Percentiles rank a stretch among this genome's conserved stretches.
Evolutionary conservation across 2,329 filamentous ascomycete genomes (phyloP).

Genomic region (Fonsecaea pedrosoi): DNA sequence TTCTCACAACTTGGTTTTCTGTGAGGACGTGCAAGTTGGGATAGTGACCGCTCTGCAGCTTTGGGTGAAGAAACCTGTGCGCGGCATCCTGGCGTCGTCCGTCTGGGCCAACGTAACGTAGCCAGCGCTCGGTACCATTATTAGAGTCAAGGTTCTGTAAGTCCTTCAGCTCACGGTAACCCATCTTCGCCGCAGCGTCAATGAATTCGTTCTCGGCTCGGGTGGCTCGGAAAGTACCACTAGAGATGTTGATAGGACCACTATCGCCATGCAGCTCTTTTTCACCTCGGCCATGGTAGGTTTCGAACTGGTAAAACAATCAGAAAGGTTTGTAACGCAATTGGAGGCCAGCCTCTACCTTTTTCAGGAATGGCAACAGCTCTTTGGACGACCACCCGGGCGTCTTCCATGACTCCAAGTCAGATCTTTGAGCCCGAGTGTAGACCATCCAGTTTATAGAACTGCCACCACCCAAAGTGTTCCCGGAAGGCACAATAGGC

Average conservation of each 20-base stretch:
- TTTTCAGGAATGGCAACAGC: conserved; percentile 60
- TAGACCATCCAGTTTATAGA: conserved; percentile 66
- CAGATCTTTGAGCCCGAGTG: conserved; percentile 46
- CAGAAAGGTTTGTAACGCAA: neutral
- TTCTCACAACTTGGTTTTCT: conserved; percentile 62
- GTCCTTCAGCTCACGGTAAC: conserved; percentile 61
- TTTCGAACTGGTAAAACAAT: conserved; percentile 53
- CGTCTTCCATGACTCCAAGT: conserved; percentile 59
- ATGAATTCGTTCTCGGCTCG: conserved; percentile 58
- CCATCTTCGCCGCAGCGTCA: conserved; percentile 55
- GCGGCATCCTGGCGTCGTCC: conserved; percentile 66
- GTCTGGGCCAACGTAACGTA: conserved; percentile 58
- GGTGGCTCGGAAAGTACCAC: conserved; percentile 55
- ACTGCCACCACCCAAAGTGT: conserved; percentile 68
- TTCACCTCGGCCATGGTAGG: conserved; percentile 58
- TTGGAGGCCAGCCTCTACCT: conserved; percentile 44
- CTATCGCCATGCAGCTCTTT: conserved; percentile 58
- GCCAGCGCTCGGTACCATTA: conserved; percentile 53
- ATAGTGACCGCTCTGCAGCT: conserved; percentile 57
- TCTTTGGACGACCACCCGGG: conserved; percentile 61
- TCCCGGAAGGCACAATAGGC: conserved; percentile 51
- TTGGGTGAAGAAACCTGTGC: conserved; percentile 61
- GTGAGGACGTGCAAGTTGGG: conserved; percentile 67
- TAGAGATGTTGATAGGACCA: conserved; percentile 64
- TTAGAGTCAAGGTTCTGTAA: conserved; percentile 50